phyloP scores from a whole-genome alignment of 139 green algal genomes.

The Bryopsis sp. region DNA sequence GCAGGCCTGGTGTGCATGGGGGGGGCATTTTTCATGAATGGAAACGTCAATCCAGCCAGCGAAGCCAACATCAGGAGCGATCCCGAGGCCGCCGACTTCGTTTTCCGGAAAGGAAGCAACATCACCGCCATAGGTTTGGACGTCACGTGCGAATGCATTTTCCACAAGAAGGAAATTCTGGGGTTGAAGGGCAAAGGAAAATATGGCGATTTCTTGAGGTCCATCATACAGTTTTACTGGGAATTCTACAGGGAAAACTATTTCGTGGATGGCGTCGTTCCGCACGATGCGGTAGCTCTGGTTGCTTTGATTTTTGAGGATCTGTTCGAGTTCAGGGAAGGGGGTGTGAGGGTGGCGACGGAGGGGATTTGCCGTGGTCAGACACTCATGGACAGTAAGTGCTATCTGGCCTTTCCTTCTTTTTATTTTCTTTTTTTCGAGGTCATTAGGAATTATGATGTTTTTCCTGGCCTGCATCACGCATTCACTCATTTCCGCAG shows the following conservation, averaged over 20 bases:
- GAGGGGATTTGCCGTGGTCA: conserved; percentile 44
- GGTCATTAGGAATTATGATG: too few species aligned
- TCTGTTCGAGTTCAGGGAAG: conserved; percentile 53
- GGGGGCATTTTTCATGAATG: conserved; percentile 64
- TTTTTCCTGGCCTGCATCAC: too few species aligned
- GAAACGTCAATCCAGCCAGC: conserved; percentile 78
- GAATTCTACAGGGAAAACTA: conserved; percentile 51
- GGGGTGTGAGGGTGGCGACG: conserved; percentile 40
- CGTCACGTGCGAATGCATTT: conserved; percentile 45
- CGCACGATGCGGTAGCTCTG: conserved; percentile 64
- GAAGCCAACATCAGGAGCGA: conserved; percentile 75
- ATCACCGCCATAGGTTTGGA: conserved; percentile 51
- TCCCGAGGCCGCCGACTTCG: conserved; percentile 61
- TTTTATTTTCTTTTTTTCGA: too few species aligned
- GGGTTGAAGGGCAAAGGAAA: conserved; percentile 29
- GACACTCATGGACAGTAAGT: conserved; percentile 56
- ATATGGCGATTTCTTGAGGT: conserved; percentile 47
- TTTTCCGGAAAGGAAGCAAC: conserved; percentile 28
- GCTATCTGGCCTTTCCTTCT: too few species aligned
- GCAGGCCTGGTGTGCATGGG: conserved; percentile 59
- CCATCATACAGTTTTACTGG: conserved; percentile 61
- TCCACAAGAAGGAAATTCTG: conserved; percentile 34
- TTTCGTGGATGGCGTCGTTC: conserved; percentile 38
- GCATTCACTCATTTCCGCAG: too few species aligned
- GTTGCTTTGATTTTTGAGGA: conserved; percentile 46